Base-by-base conservation (phyloP, 805 yeast genomes). In the Yarrowia divulgata region DNA sequence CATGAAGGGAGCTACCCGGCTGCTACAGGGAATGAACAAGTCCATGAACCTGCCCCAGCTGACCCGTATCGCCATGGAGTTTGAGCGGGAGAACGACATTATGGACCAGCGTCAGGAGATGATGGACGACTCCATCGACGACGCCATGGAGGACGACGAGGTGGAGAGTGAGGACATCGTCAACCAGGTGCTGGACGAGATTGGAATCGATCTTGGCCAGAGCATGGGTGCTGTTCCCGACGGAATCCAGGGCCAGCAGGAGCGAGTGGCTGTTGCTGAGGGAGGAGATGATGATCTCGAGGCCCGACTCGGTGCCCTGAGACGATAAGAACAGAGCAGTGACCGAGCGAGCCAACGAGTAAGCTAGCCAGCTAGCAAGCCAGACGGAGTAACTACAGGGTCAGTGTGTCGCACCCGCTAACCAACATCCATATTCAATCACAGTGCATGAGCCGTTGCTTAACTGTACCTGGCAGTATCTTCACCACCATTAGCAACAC, bases 91-190 rank as follows among this genome's bases (percentile, higher is more conserved):
- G 76, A 91, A 90, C 79, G 99, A 96, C 77, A 81, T 96, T 74
- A 95, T 95, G 98, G 98, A 94, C 78, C 99, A 95, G 80, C 89
- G 97, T 75, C 98, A 96, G 79, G 99, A 96, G 78, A 91, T 96
- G 87, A 95, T 95, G 90, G 99, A 95, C 77, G 99, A 95, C 77
- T 96, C 97, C 19, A 89, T 95, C 74, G 99, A 95, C 77, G 97
- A 94, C 77, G 90, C 95, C 19, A 92, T 95, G 95, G 97, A 90
- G 68, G 92, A 89, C 75, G 98, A 91, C 74, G 87, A 91, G 70
- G 90, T 88, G 73, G 79, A 77, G 34, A 89, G 90, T 3, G 97
- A 93, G 75, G 97, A 93, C 75, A 90, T 93, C 66, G 95, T 96
- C 63, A 87, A 88, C 75, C 91, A 89, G 78, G 98, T 96, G 0